Evolutionary conservation across 768 basidiomycete genomes (phyloP).

Genomic region (Chiua virens): DNA sequence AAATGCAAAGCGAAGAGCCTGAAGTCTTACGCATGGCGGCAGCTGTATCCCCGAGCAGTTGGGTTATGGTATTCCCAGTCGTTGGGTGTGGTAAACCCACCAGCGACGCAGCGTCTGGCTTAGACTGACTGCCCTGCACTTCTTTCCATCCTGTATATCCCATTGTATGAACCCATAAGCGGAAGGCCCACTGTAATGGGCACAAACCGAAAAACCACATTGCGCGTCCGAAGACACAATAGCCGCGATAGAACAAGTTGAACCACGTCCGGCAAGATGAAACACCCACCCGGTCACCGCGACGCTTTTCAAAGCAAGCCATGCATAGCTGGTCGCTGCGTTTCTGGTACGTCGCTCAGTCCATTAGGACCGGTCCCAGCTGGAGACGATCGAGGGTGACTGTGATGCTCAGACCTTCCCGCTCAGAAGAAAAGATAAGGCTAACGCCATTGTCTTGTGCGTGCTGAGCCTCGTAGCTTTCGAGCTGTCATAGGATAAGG

Average conservation of each 20-base stretch:
- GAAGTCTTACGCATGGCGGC: too few species aligned
- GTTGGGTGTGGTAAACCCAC: too few species aligned
- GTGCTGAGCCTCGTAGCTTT: slow-evolving; percentile 32
- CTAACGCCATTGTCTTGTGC: slow-evolving; percentile 16
- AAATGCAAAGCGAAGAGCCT: too few species aligned
- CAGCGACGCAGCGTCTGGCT: too few species aligned
- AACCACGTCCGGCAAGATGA: background rate
- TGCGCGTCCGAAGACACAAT: slow-evolving; percentile 13
- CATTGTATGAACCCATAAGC: too few species aligned
- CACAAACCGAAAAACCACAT: slow-evolving; percentile 2
- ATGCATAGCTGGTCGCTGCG: slow-evolving; percentile 13
- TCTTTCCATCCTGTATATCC: background rate
- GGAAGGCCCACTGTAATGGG: background rate
- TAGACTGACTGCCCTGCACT: background rate
- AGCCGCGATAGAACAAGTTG: slow-evolving; percentile 22
- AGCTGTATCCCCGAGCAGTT: too few species aligned
- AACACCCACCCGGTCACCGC: slow-evolving; percentile 26
- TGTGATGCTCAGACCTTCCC: slow-evolving; percentile 34
- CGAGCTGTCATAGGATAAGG: slow-evolving; percentile 22
- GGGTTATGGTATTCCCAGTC: too few species aligned
- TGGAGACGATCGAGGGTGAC: slow-evolving; percentile 33
- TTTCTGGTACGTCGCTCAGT: slow-evolving; percentile 33
- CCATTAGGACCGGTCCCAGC: slow-evolving; percentile 26
- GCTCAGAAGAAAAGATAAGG: slow-evolving; percentile 27
- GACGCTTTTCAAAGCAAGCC: slow-evolving; percentile 28